Evolutionary conservation across 2,329 filamentous ascomycete species (phyloP), one percentile per base, ranked within the genome.

Genomic region (Botrytis deweyae): DNA sequence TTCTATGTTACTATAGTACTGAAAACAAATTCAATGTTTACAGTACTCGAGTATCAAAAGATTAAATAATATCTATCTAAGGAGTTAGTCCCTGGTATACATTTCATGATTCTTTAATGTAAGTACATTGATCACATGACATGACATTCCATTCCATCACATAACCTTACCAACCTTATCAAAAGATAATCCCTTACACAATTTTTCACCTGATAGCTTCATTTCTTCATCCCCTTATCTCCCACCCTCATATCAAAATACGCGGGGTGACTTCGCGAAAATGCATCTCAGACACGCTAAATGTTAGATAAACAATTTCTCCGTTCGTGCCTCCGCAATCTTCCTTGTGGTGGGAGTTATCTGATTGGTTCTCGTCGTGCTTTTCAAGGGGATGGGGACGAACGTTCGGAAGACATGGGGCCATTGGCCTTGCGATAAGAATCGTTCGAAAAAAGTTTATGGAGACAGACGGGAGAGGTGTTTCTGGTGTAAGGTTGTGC

Each of bases 171-270:
- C 20, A 38, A 49, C 25, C 52, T 55, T 55, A 55, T 55, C 52
- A 55, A 46, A 16, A 36, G 63, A 25, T 49, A 33, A 36, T 49
- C 44, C 8, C 64, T 66, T 66, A 66, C 64, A 66, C 64, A 36
- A 49, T 66, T 38, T 38, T 66, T 66, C 64, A 66, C 64, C 44
- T 66, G 44, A 66, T 66, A 66, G 44, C 64, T 66, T 66, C 64
- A 63, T 63, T 63, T 42, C 38, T 18, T 29, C 38, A 29, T 38
- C 29, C 12, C 44, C 64, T 66, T 66, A 66, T 66, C 64, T 66
- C 44, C 40, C n/a, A 4, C 16, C n/a, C 1, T 29, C 61, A 9
- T 42, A 42, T 63, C 61, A 42, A 42, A 42, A 42, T 42, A 63
- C 61, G 61, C 61, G 61, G 61, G 61, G 61, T 63, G 38, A 40